Conservation (phyloP, 176 grass and related monocot species). For the Avena eriantha region DNA sequence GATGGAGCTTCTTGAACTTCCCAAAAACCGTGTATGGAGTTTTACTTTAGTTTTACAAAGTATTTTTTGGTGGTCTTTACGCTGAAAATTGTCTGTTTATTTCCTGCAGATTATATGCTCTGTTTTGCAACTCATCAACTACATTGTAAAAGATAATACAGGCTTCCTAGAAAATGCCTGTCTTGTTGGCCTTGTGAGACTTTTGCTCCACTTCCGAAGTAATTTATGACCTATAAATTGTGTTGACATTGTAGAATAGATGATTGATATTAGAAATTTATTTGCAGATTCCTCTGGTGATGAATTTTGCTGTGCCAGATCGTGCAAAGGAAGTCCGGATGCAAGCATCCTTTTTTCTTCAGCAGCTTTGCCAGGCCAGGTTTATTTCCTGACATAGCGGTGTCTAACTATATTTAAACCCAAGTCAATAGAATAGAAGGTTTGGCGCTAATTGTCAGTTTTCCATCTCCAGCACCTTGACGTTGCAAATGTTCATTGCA, state of each 20-base stretch:
- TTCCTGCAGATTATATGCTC: constrained; percentile 74
- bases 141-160: constrained; percentile 81
- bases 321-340: constrained; percentile 83
- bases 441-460: constrained; percentile 43
- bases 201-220: constrained; percentile 25
- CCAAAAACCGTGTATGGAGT: constrained; percentile 82
- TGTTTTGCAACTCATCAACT: constrained; percentile 92
- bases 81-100: constrained; percentile 34
- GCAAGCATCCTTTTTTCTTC: constrained; percentile 92
- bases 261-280: constrained; percentile 32
- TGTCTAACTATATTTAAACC: constrained; percentile 37
- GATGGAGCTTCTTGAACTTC: constrained; percentile 95
- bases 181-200: constrained; percentile 96
- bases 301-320: constrained; percentile 78
- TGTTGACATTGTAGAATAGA: constrained; percentile 5
- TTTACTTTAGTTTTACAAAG: constrained; percentile 31
- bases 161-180: constrained; percentile 95
- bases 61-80: constrained; percentile 31
- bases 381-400: constrained; percentile 47
- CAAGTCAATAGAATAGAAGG: constrained; percentile 5
- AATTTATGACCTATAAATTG: constrained; percentile 44
- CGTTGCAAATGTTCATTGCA: constrained; percentile 98
- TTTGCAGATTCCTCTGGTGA: constrained; percentile 89
- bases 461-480: constrained; percentile 72
- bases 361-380: constrained; percentile 98